These are phyloP conservation scores for Verbascum thapsus DNA, from an alignment of 257 asterid species.

Conservation along the genomic window DNA sequence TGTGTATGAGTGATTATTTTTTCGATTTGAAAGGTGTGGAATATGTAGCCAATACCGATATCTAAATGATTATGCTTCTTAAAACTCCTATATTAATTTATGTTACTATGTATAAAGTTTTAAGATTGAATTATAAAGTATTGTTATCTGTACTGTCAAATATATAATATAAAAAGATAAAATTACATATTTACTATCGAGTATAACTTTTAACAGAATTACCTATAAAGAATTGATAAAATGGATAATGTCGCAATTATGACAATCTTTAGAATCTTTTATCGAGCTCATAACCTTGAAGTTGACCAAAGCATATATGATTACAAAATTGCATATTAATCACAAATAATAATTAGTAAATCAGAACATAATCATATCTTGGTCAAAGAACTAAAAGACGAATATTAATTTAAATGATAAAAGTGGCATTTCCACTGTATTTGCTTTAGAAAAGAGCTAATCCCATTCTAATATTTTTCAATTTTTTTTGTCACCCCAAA, in stretches of 20 bases:
- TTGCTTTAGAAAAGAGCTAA: slow-evolving; percentile 16
- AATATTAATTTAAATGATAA: no score
- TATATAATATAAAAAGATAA: no score
- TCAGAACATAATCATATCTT: slow-evolving; percentile 35
- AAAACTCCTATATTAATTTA: no score
- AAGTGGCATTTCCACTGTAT: slow-evolving; percentile 16
- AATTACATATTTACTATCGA: no score
- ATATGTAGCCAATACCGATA: neutral
- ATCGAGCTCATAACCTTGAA: slow-evolving; percentile 50
- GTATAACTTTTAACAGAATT: no score
- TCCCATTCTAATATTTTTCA: slow-evolving; percentile 11
- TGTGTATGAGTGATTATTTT: no score
- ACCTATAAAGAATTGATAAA: slow-evolving; percentile 28
- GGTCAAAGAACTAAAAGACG: no score
- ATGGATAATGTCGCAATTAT: slow-evolving; percentile 10
- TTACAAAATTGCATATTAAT: slow-evolving; percentile 28
- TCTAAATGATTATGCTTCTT: no score
- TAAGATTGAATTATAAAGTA: no score
- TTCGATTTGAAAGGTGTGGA: slow-evolving; percentile 25
- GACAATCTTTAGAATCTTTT: slow-evolving; percentile 29
- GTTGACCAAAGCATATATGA: slow-evolving; percentile 43
- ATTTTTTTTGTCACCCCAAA: slow-evolving; percentile 35
- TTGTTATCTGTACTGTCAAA: no score
- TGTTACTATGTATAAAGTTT: no score
- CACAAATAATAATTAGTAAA: slow-evolving; percentile 24